Evolutionary conservation across 768 basidiomycete species (phyloP), one percentile per base, ranked within the genome.

Genomic region (Leccinum sublutescens): DNA sequence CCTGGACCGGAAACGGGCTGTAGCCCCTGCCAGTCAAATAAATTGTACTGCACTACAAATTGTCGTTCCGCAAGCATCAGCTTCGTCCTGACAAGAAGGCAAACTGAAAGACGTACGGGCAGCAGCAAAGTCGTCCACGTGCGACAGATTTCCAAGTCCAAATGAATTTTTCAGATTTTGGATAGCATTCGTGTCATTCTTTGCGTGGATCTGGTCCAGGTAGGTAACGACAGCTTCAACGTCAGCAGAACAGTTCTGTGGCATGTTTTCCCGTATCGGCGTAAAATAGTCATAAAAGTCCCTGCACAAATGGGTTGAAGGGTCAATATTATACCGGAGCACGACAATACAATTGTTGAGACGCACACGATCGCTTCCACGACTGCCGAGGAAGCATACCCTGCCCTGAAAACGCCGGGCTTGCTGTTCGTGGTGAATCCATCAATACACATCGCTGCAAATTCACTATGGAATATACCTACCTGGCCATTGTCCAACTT

Each of bases 401-500:
- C 78, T 14, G 79, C 79, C 52, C 58, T 63, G 66, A 80, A 81
- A 10, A 78, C 66, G 52, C 63, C 71, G 0, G 77, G 79, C 51
- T 76, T 68, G 61, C 80, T 73, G 3, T 76, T 56, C 59, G 23
- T 19, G 38, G 50, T 15, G 52, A 36, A 52, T 51, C 52, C 56
- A 25, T 50, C 25, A n/a, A 40, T 52, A 10, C 0, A 10, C 2
- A 4, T 2, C 1, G 40, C 17, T 23, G 23, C 15, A 15, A 31
- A 48, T 43, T 14, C 2, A 0, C 29, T 5, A 2, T 5, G 49
- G 50, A 48, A 55, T 40, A 10, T 1, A 72, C 80, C 62, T 60
- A 87, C 87, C 85, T 84, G 54, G 83, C 84, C 85, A 89, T 84
- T 2, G 85, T 82, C 80, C 82, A 88, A 60, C 84, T 83, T 1